Conservation (phyloP, 768 basidiomycete genomes). For the Kwoniella dendrophila region DNA sequence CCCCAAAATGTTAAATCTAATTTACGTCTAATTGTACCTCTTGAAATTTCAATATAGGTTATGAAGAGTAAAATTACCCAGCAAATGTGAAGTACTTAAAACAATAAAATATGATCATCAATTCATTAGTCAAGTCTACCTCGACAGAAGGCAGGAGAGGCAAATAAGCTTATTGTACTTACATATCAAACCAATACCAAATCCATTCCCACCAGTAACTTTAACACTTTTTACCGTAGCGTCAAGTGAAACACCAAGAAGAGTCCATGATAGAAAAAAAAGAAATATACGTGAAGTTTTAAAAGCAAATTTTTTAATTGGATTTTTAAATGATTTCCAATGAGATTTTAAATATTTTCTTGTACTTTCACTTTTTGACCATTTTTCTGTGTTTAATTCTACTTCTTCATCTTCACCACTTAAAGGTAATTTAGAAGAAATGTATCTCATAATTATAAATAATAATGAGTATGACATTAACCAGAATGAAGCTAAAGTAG, state of each 20-base stretch:
- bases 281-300: constrained; percentile 9
- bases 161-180: constrained; percentile 3
- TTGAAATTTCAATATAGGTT: constrained; percentile 3
- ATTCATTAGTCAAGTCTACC: not conserved
- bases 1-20: constrained; percentile 9
- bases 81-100: constrained; percentile 14
- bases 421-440: constrained; percentile 4
- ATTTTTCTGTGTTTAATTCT: not conserved
- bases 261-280: constrained; percentile 12
- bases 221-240: not conserved
- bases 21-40: constrained; percentile 10
- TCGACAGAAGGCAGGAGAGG: not conserved
- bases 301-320: constrained; percentile 22
- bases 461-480: constrained; percentile 17
- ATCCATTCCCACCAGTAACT: constrained; percentile 8
- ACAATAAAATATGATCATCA: not conserved
- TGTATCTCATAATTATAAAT: constrained; percentile 13
- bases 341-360: too few relatives aligned
- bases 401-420: not conserved
- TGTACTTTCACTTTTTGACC: not conserved
- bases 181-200: constrained; percentile 14
- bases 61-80: constrained; percentile 8
- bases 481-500: constrained; percentile 21
- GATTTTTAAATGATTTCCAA: constrained; percentile 2
- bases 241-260: constrained; percentile 17